Evolutionary conservation across 371 early-diverging fungal species (phyloP).

Genomic region (Mucor piriformis): DNA sequence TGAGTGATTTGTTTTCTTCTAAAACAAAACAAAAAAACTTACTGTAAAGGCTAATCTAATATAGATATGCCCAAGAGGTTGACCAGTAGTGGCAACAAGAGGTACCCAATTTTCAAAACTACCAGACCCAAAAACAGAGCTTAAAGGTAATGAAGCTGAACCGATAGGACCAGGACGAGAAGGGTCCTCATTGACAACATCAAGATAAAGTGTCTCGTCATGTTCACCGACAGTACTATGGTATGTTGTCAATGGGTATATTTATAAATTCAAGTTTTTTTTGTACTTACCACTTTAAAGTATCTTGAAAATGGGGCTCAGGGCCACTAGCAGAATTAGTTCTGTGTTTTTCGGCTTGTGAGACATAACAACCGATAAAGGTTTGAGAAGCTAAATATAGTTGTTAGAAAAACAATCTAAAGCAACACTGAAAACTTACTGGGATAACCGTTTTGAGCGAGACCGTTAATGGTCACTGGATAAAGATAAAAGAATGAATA

Average conservation of each 20-base stretch:
- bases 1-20: too few species aligned
- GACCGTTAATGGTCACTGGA: slow-evolving; percentile 20
- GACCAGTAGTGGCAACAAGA: slow-evolving; percentile 21
- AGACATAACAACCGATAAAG: slow-evolving; percentile 45
- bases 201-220: slow-evolving; percentile 24
- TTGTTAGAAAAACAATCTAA: background rate
- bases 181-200: slow-evolving; percentile 43
- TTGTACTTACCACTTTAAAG: slow-evolving; percentile 31
- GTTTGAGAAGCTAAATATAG: slow-evolving; percentile 23
- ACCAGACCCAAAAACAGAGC: slow-evolving; percentile 24
- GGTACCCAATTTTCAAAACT: slow-evolving; percentile 38
- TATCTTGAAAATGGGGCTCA: slow-evolving; percentile 43
- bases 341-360: slow-evolving; percentile 43
- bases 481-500: background rate
- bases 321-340: slow-evolving; percentile 38
- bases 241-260: background rate
- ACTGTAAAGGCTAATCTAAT: slow-evolving; percentile 25
- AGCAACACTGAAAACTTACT: slow-evolving; percentile 6
- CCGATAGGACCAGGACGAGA: slow-evolving; percentile 39
- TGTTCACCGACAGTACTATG: slow-evolving; percentile 31
- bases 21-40: too few species aligned
- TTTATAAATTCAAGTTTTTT: too few species aligned
- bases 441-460: slow-evolving; percentile 22
- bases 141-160: slow-evolving; percentile 25
- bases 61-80: slow-evolving; percentile 27